A percentile compares a stretch with the other conserved stretches of the same genome.
Conservation (phyloP, 2,329 filamentous ascomycete species). For the Alternaria tenuissima region DNA sequence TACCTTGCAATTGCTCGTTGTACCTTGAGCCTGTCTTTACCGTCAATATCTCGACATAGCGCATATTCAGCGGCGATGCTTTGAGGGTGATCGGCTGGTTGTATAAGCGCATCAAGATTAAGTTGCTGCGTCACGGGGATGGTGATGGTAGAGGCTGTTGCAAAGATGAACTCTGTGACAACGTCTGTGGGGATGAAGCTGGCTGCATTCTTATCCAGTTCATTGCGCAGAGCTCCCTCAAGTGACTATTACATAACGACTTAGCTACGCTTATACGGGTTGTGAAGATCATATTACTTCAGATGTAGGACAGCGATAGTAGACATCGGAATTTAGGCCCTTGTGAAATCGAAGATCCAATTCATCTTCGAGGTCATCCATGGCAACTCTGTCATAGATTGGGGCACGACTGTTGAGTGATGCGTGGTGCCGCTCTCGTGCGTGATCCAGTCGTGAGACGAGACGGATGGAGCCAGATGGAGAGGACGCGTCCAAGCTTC, state of each 20-base stretch:
- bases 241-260: slow-evolving; percentile 29
- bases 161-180: slow-evolving; percentile 46
- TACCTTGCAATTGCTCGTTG: slow-evolving; percentile 44
- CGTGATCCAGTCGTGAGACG: slow-evolving; percentile 9
- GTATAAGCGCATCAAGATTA: slow-evolving; percentile 35
- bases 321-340: slow-evolving; percentile 40
- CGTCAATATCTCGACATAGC: slow-evolving; percentile 36
- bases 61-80: slow-evolving; percentile 41
- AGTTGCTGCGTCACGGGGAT: slow-evolving; percentile 39
- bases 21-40: slow-evolving; percentile 38
- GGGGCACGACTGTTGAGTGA: slow-evolving; percentile 4
- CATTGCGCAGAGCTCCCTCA: slow-evolving; percentile 41
- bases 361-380: slow-evolving; percentile 45
- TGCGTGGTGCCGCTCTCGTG: slow-evolving; percentile 12
- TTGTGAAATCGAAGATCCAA: slow-evolving; percentile 43
- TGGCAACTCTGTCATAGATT: slow-evolving; percentile 13
- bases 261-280: slow-evolving; percentile 22
- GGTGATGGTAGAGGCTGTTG: slow-evolving; percentile 40
- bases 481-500: slow-evolving; percentile 2
- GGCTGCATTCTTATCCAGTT: slow-evolving; percentile 37
- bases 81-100: slow-evolving; percentile 38
- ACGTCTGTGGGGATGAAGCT: slow-evolving; percentile 42
- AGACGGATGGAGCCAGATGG: slow-evolving; percentile 1
- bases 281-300: slow-evolving; percentile 30
- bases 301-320: slow-evolving; percentile 41